Evolutionary conservation across 768 basidiomycete species (phyloP), one percentile per base, ranked within the genome.

Genomic region (Coprinopsis sp.): DNA sequence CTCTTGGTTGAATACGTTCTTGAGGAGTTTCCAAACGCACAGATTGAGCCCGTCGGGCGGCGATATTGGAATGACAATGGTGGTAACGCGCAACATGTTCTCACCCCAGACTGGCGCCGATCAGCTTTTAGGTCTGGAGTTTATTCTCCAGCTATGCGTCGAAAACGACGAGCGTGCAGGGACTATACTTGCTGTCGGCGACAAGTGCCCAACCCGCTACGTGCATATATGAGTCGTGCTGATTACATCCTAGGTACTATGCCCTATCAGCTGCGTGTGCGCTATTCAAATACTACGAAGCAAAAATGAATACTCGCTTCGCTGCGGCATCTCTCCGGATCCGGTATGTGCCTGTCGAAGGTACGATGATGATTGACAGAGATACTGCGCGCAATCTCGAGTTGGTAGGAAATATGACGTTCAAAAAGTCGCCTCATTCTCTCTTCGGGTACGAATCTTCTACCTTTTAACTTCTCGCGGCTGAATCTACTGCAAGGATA

Each of bases 301-400:
- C 65, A 2, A 77, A 78, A 40, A 64, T 87, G 42, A 86, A 88
- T 52, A 79, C 76, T 0, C 77, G 81, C 12, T 97, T 88, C 60
- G 74, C 87, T 1, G 63, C 75, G 0, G 71, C 67, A 3, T 90
- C 90, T 7, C 69, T 92, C 19, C 76, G 82, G 27, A 89, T 92
- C 45, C 74, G 79, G 18, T 93, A 87, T 57, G 70, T 79, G 1
- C 79, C 87, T 2, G 82, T 88, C 0, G 89, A 94, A 60, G 94
- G 94, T 0, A 94, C 91, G 0, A 89, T 97, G 87, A 77, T 96
- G 76, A 87, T 99, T 52, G 96, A 98, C 58, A 76, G 82, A 0
- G 93, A 93, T 51, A 92, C 88, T 0, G 89, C 82, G 2, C 78
- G 78, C 33, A 93, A 95, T 60, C 75, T 99, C 5, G 96, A 99